These are phyloP conservation scores for Globisporangium megalacanthum DNA, from an alignment of 352 stramenopile genomes.

Conservation along the genomic window DNA sequence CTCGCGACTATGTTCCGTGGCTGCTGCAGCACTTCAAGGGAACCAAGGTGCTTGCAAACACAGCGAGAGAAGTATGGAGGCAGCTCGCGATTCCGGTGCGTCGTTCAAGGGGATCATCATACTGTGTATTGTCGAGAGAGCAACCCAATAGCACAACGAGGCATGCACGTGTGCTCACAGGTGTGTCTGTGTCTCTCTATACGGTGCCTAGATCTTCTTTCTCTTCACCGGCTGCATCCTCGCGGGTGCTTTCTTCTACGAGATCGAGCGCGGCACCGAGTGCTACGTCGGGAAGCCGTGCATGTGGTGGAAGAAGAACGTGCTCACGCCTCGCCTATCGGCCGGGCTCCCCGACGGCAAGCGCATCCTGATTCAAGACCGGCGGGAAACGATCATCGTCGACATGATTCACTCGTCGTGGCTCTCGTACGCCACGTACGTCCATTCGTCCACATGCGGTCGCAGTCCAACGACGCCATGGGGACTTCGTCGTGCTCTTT, in stretches of 20 bases:
- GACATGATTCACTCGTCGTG: slow-evolving; percentile 73
- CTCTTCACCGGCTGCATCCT: slow-evolving; percentile 63
- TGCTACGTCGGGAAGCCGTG: slow-evolving; percentile 56
- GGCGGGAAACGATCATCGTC: slow-evolving; percentile 29
- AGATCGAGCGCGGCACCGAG: slow-evolving; percentile 64
- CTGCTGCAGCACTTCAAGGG: slow-evolving; percentile 51
- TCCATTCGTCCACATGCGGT: not conserved
- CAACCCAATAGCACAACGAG: too few relatives aligned
- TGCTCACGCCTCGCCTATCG: slow-evolving; percentile 40
- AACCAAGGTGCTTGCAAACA: slow-evolving; percentile 58
- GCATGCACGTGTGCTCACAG: too few relatives aligned
- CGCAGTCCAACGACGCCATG: too few relatives aligned
- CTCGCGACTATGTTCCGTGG: not conserved
- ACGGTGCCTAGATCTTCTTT: slow-evolving; percentile 53
- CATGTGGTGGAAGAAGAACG: slow-evolving; percentile 48
- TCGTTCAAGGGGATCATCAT: not conserved
- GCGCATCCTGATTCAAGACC: slow-evolving; percentile 61
- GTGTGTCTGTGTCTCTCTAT: too few relatives aligned
- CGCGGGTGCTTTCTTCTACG: slow-evolving; percentile 58
- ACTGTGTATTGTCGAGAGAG: too few relatives aligned
- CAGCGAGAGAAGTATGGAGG: slow-evolving; percentile 45
- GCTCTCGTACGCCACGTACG: slow-evolving; percentile 63
- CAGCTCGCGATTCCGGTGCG: slow-evolving; percentile 60
- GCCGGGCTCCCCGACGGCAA: slow-evolving; percentile 41
- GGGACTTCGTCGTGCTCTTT: too few relatives aligned